phyloP scores from a whole-genome alignment of 805 yeast species.

The Ogataea thermomethanolica region DNA sequence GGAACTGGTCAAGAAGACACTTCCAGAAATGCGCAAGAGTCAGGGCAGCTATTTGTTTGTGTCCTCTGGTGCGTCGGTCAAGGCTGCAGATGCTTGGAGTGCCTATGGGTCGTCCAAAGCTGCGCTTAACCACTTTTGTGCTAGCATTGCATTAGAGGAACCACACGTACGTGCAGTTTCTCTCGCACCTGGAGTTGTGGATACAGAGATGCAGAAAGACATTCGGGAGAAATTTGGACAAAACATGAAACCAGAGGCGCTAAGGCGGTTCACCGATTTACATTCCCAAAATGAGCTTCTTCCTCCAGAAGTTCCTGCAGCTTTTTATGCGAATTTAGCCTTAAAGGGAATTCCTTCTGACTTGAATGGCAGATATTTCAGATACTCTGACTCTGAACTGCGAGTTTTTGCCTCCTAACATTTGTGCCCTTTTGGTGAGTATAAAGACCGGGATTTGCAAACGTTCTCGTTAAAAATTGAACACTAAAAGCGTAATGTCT shows the following conservation, averaged over 20 bases:
- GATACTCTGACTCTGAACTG: constrained; percentile 49
- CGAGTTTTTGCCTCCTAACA: constrained; percentile 6
- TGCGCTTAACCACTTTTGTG: constrained; percentile 75
- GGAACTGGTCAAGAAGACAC: constrained; percentile 47
- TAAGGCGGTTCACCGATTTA: constrained; percentile 61
- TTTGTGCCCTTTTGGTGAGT: too few species aligned
- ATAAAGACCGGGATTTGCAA: too few species aligned
- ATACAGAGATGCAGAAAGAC: constrained; percentile 81
- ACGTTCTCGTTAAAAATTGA: too few species aligned
- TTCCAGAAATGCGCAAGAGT: constrained; percentile 54
- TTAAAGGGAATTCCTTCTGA: constrained; percentile 51
- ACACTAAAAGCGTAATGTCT: too few species aligned
- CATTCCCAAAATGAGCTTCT: constrained; percentile 56
- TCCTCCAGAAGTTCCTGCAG: constrained; percentile 70
- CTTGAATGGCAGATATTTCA: constrained; percentile 63
- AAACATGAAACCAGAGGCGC: constrained; percentile 58
- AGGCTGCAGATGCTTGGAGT: constrained; percentile 72
- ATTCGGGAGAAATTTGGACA: constrained; percentile 63
- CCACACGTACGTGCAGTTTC: constrained; percentile 55
- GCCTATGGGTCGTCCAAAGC: constrained; percentile 93
- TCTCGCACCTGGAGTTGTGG: constrained; percentile 93
- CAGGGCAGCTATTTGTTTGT: constrained; percentile 73
- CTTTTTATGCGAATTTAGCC: constrained; percentile 64
- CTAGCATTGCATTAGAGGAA: constrained; percentile 68
- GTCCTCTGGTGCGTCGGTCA: constrained; percentile 82